Conservation (phyloP, 1,284 basidiomycete genomes). For the Xerocomus nothofagi region DNA sequence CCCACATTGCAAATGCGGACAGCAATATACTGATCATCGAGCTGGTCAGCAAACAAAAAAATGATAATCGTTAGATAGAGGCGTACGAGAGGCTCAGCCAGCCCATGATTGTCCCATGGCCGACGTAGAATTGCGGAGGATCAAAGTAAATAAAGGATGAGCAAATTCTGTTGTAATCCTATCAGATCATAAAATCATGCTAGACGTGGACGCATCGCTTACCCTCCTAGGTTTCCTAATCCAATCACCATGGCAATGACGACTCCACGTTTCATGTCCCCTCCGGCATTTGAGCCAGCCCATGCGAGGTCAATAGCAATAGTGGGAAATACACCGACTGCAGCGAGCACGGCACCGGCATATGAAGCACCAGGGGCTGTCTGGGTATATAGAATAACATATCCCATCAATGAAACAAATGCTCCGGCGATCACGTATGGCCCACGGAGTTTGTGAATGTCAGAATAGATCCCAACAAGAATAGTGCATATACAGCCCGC, state of each 20-base stretch:
- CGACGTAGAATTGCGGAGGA: slow-evolving; percentile 48
- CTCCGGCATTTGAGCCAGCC: slow-evolving; percentile 56
- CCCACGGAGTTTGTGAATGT: slow-evolving; percentile 43
- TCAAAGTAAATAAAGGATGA: slow-evolving; percentile 46
- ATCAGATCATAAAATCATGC: slow-evolving; percentile 8
- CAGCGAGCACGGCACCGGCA: slow-evolving; percentile 51
- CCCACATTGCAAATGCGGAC: slow-evolving; percentile 39
- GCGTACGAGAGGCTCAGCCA: slow-evolving; percentile 42
- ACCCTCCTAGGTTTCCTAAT: slow-evolving; percentile 54
- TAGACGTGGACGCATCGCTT: slow-evolving; percentile 1
- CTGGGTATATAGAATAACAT: slow-evolving; percentile 45
- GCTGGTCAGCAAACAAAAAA: slow-evolving; percentile 2
- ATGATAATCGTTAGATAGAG: not conserved
- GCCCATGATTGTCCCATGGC: slow-evolving; percentile 52
- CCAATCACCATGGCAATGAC: slow-evolving; percentile 56
- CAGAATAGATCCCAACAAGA: slow-evolving; percentile 43
- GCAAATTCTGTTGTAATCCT: slow-evolving; percentile 34
- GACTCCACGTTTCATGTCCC: slow-evolving; percentile 53
- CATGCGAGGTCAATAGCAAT: slow-evolving; percentile 56
- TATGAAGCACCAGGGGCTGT: slow-evolving; percentile 43
- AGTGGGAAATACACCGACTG: slow-evolving; percentile 55
- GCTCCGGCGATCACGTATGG: slow-evolving; percentile 44
- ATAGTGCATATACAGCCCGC: slow-evolving; percentile 45
- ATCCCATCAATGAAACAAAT: slow-evolving; percentile 45
- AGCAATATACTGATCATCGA: slow-evolving; percentile 26